A percentile compares a stretch with the other conserved stretches of the same genome.
These are phyloP conservation scores for Leccinum disarticulatum DNA, from an alignment of 768 basidiomycete species.

Conservation along the genomic window DNA sequence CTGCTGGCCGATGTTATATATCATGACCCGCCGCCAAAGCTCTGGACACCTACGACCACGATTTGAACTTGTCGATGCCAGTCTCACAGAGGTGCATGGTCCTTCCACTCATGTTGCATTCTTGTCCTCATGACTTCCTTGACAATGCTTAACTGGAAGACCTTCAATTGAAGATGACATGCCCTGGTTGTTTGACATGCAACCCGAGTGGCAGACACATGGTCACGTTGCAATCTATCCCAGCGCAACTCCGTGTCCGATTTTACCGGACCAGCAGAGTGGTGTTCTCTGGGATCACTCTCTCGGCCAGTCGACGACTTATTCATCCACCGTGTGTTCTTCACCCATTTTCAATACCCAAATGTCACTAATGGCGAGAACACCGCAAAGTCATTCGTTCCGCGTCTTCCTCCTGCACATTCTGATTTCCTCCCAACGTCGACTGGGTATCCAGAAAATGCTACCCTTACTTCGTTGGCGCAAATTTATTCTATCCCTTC, in stretches of 20 bases:
- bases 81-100: neutral
- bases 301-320: neutral
- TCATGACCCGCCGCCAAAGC: constrained; percentile 2
- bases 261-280: neutral
- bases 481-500: neutral
- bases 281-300: neutral
- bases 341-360: neutral
- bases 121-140: neutral
- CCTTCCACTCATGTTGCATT: neutral
- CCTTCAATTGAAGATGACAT: neutral
- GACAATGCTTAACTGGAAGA: neutral
- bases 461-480: neutral
- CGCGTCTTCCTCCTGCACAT: neutral
- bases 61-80: neutral
- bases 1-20: neutral
- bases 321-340: no score
- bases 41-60: neutral
- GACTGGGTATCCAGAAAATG: neutral
- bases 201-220: neutral
- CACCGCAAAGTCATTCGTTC: neutral
- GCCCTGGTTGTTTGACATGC: neutral
- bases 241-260: neutral
- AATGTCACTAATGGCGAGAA: no score
- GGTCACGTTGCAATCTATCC: neutral
- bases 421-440: neutral